Evolutionary conservation across 2,329 filamentous ascomycete species (phyloP).

Genomic region (Colletotrichum brevisporum): DNA sequence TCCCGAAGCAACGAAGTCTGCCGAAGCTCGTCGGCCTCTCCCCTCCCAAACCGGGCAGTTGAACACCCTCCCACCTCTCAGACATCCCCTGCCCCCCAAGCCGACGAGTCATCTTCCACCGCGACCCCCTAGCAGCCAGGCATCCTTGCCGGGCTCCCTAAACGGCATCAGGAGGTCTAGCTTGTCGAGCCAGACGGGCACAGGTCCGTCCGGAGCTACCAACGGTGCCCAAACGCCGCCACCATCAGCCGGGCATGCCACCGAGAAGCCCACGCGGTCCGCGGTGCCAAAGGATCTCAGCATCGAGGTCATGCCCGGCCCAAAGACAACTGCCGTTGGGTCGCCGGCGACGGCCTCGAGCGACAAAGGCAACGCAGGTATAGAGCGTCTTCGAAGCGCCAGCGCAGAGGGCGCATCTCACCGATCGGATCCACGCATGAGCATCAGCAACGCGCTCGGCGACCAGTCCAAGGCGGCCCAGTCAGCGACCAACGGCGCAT

Average conservation of each 20-base stretch:
- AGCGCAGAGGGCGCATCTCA: constrained; percentile 24
- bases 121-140: not conserved
- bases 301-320: not conserved
- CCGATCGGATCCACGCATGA: constrained; percentile 34
- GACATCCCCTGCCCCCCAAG: constrained; percentile 13
- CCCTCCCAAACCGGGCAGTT: not conserved
- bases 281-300: not conserved
- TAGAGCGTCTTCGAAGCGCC: constrained; percentile 1
- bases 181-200: not conserved
- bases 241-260: not conserved
- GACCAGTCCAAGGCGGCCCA: constrained; percentile 5
- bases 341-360: constrained; percentile 8
- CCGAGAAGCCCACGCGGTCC: not conserved
- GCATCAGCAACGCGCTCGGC: constrained; percentile 31
- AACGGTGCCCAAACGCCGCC: not conserved
- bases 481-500: constrained; percentile 4
- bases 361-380: not conserved
- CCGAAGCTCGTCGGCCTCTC: constrained; percentile 24
- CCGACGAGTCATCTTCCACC: not conserved
- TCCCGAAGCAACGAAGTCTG: not conserved
- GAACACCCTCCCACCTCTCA: not conserved
- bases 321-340: not conserved
- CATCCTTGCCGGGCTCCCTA: not conserved
- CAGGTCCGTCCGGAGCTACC: not conserved
- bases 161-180: not conserved